Conservation (phyloP, 495 filamentous ascomycete species). For the Aspergillus cristatus region DNA sequence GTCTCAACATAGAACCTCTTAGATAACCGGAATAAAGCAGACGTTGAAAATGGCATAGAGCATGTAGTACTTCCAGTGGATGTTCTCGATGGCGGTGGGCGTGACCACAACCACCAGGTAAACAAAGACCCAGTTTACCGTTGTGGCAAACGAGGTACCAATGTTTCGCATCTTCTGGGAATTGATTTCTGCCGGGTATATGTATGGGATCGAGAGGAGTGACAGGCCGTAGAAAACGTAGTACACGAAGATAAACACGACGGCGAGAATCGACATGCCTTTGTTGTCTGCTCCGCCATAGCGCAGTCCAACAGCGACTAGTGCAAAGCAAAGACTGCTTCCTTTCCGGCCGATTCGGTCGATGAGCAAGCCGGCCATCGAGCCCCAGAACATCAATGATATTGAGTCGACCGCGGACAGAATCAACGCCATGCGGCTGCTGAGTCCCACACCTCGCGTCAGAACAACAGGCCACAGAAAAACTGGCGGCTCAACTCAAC, state of each 20-base stretch:
- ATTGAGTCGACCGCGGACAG: slow-evolving; percentile 11
- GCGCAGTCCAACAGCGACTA: slow-evolving; percentile 9
- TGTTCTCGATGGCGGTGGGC: slow-evolving; percentile 17
- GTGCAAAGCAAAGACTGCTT: slow-evolving; percentile 9
- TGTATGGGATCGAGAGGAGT: slow-evolving; percentile 17
- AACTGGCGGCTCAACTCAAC: too few relatives aligned
- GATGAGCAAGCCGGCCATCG: slow-evolving; percentile 6
- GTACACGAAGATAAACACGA: slow-evolving; percentile 22
- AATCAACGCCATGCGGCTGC: not conserved
- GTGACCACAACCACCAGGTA: slow-evolving; percentile 27
- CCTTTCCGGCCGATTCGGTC: slow-evolving; percentile 5
- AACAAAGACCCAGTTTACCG: slow-evolving; percentile 16
- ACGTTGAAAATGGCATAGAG: slow-evolving; percentile 24
- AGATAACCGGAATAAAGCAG: slow-evolving; percentile 19
- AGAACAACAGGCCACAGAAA: not conserved
- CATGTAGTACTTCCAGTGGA: slow-evolving; percentile 26
- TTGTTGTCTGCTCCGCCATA: slow-evolving; percentile 11
- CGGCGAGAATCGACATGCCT: slow-evolving; percentile 7
- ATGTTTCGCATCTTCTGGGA: slow-evolving; percentile 17
- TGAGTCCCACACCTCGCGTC: not conserved
- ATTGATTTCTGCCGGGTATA: slow-evolving; percentile 28
- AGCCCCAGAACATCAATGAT: slow-evolving; percentile 12
- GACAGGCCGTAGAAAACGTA: slow-evolving; percentile 13
- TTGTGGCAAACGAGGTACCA: slow-evolving; percentile 13
- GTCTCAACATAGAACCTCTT: slow-evolving; percentile 27